Evolutionary conservation across 345 rosid species (phyloP).

Genomic region (Ailanthus altissimus): DNA sequence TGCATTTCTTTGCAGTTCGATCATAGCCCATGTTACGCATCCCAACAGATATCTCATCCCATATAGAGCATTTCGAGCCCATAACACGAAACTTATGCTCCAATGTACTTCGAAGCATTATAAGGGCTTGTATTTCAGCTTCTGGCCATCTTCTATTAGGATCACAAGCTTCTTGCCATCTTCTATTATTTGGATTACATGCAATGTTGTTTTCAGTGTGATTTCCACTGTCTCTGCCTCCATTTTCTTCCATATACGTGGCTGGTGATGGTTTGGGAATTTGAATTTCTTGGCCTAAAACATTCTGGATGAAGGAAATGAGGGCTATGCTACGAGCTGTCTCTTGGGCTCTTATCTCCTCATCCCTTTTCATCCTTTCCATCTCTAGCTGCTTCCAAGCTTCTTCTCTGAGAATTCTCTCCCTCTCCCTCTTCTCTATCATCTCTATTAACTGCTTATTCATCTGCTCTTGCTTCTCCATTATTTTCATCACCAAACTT

Average conservation of each 20-base stretch:
- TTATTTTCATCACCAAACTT: conserved; percentile 50
- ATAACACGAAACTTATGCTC: conserved; percentile 40
- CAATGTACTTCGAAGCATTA: conserved; percentile 49
- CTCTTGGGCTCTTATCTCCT: conserved; percentile 56
- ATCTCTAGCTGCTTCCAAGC: conserved; percentile 72
- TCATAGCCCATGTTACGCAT: conserved; percentile 61
- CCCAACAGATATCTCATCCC: conserved; percentile 68
- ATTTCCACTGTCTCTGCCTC: conserved; percentile 21
- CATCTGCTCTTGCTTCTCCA: conserved; percentile 83
- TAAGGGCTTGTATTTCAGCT: conserved; percentile 70
- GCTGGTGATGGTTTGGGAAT: conserved; percentile 31
- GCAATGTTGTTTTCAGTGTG: conserved; percentile 26
- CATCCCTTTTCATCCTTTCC: conserved; percentile 61
- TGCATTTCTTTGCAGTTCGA: conserved; percentile 67
- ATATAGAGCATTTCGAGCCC: conserved; percentile 46
- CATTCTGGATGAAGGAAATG: conserved; percentile 58
- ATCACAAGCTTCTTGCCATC: conserved; percentile 38
- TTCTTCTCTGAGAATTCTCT: conserved; percentile 67
- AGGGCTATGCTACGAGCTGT: conserved; percentile 55
- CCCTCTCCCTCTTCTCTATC: conserved; percentile 67
- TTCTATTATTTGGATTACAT: conserved; percentile 18
- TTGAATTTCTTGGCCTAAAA: conserved; percentile 44
- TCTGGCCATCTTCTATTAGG: conserved; percentile 67
- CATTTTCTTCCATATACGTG: conserved; percentile 27
- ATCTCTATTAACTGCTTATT: conserved; percentile 62